phyloP scores from a whole-genome alignment of 2,329 filamentous ascomycete genomes.

The Verticillium nonalfalfae region DNA sequence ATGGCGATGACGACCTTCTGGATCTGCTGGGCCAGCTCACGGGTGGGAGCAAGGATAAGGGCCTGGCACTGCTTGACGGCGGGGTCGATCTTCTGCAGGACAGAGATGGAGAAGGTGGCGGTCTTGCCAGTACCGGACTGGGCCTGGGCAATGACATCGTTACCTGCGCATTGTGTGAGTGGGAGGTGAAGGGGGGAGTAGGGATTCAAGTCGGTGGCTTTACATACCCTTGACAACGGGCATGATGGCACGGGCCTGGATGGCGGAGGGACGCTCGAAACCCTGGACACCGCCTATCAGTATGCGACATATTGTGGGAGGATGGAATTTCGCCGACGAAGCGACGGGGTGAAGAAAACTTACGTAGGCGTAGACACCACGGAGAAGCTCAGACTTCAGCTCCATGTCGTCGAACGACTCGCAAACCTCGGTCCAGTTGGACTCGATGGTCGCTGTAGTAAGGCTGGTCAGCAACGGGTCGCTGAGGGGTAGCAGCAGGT shows the following conservation, averaged over 20 bases:
- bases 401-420: slow-evolving; percentile 99
- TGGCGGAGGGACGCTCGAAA: slow-evolving; percentile 89
- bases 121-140: slow-evolving; percentile 99
- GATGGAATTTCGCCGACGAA: background rate
- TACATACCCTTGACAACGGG: slow-evolving; percentile 95
- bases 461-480: background rate
- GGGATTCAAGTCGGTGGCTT: background rate
- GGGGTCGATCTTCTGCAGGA: slow-evolving; percentile 97
- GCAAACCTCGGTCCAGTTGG: slow-evolving; percentile 99
- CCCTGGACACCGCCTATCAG: background rate
- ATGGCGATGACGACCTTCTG: slow-evolving; percentile 99
- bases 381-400: slow-evolving; percentile 94
- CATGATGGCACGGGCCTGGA: slow-evolving; percentile 99
- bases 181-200: background rate
- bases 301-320: background rate
- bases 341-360: background rate
- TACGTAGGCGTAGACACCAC: slow-evolving; percentile 45
- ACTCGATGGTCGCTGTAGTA: slow-evolving; percentile 48
- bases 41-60: slow-evolving; percentile 93
- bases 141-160: slow-evolving; percentile 99
- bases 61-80: slow-evolving; percentile 96
- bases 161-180: slow-evolving; percentile 46
- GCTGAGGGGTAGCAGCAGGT: background rate
- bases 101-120: slow-evolving; percentile 98
- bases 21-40: slow-evolving; percentile 98